Percentiles rank a stretch among this genome's conserved stretches.
Evolutionary conservation across 2,329 filamentous ascomycete genomes (phyloP).

Genomic region (Exophiala sp.): DNA sequence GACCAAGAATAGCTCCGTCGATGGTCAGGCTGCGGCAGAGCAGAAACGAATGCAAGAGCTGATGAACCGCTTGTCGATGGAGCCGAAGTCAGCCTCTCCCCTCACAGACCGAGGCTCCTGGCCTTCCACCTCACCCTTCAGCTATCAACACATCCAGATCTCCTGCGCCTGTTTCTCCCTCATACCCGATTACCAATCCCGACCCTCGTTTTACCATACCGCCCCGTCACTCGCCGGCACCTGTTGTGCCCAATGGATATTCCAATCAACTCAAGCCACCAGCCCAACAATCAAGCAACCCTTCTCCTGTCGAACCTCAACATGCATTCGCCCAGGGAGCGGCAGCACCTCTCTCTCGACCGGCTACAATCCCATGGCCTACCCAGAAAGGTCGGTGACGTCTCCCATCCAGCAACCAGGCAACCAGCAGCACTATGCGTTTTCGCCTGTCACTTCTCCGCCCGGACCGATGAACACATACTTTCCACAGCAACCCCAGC

Average conservation of each 20-base stretch:
- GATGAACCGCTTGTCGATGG: constrained; percentile 94
- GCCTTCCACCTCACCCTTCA: constrained; percentile 32
- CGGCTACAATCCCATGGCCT: constrained; percentile 48
- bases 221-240: constrained; percentile 26
- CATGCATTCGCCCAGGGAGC: constrained; percentile 35
- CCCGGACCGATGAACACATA: constrained; percentile 12
- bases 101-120: constrained; percentile 41
- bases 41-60: constrained; percentile 77
- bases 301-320: constrained; percentile 22
- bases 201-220: constrained; percentile 30
- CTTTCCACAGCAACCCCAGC: constrained; percentile 14
- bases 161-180: constrained; percentile 22
- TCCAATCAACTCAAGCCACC: constrained; percentile 12
- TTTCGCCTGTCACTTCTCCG: constrained; percentile 22
- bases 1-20: constrained; percentile 57
- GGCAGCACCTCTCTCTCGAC: constrained; percentile 37
- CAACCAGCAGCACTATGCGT: constrained; percentile 14
- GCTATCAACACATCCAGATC: constrained; percentile 25
- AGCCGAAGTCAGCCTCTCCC: constrained; percentile 47
- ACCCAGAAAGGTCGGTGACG: constrained; percentile 32
- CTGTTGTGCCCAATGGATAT: constrained; percentile 27
- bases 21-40: constrained; percentile 68
- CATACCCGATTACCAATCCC: constrained; percentile 24
- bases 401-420: constrained; percentile 20
- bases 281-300: constrained; percentile 12